Evolutionary conservation across 148 eudicot genomes (phyloP), one percentile per base, ranked within the genome.

Genomic region (Vaccinium myrtillus): DNA sequence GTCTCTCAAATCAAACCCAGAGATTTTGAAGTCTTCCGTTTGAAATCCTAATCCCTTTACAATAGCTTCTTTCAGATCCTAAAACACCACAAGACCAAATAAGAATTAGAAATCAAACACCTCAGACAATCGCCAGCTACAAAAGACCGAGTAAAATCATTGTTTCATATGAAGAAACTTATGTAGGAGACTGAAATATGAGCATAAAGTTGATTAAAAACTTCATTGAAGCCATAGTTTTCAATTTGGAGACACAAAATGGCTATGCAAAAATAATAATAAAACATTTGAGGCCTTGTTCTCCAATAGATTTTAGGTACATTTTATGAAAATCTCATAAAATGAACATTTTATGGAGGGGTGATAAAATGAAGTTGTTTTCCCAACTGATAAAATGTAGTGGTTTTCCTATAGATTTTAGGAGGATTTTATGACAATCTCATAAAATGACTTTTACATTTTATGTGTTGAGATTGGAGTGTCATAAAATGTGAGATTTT

Each of bases 41-140:
- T 88, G 91, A 67, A 91, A 89, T 74, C 92, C 92, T 84, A 91
- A 85, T 10, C 91, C 91, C 83, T 91, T 91, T 43, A 90, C 89
- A 81, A 91, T 87, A 1, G 88, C 88, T 25, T 91, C 92, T 86
- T 88, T 91, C 48, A 86, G 78, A 77, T 86, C 87, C 87, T 86
- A 55, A 54, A 69, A 77, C 49, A 5, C 19, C 74, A 61, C 49
- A 61, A 8, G 50, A 32, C 6, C 65, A 74, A 75, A 85, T 19
- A 75, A 80, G 27, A 58, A 54, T 43, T 39, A 61, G 58, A 78
- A 10, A 53, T 51, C 74, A 54, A 75, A 32, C 51, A 82, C 23
- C 70, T 53, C 18, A 69, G 43, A 69, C 74, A 18, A 69, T 43
- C 32, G 16, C 77, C 25, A 14, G 76, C 32, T 11, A 23, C 71